phyloP scores from a whole-genome alignment of 371 early-diverging fungal species.

The Mortierella sp. region DNA sequence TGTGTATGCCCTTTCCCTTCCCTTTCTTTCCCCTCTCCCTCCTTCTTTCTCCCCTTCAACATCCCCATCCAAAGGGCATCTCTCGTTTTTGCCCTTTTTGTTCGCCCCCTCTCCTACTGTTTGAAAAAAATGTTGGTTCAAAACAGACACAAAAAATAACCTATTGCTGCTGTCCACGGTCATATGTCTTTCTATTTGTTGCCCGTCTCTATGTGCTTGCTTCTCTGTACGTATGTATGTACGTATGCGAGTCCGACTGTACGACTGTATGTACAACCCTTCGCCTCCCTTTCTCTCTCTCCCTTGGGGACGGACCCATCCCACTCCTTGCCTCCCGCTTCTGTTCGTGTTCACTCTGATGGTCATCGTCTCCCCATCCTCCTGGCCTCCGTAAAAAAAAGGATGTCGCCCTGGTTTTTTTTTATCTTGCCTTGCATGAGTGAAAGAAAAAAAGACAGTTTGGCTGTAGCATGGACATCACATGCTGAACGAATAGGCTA shows the following conservation, averaged over 20 bases:
- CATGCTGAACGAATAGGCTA: too few species aligned
- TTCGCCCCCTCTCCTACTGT: neutral
- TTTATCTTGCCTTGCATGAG: neutral
- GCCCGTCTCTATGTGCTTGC: too few species aligned
- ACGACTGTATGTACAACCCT: neutral
- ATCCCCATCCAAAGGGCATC: neutral
- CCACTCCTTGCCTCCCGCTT: neutral
- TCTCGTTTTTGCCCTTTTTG: neutral
- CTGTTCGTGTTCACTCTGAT: constrained; percentile 1
- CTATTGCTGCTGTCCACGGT: neutral
- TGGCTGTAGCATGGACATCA: too few species aligned
- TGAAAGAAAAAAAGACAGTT: too few species aligned
- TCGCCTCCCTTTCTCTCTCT: neutral
- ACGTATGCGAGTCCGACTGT: too few species aligned
- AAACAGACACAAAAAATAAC: neutral
- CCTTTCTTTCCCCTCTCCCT: neutral
- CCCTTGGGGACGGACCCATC: neutral
- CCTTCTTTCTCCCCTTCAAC: neutral
- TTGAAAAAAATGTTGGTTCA: neutral
- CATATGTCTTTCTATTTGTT: too few species aligned
- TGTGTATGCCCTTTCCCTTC: neutral
- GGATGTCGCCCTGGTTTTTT: neutral
- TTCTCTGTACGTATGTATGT: neutral
- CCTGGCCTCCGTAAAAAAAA: constrained; percentile 5
- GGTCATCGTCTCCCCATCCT: neutral